phyloP scores from a whole-genome alignment of 2,329 filamentous ascomycete genomes.

The Hymenoscyphus infarciens region DNA sequence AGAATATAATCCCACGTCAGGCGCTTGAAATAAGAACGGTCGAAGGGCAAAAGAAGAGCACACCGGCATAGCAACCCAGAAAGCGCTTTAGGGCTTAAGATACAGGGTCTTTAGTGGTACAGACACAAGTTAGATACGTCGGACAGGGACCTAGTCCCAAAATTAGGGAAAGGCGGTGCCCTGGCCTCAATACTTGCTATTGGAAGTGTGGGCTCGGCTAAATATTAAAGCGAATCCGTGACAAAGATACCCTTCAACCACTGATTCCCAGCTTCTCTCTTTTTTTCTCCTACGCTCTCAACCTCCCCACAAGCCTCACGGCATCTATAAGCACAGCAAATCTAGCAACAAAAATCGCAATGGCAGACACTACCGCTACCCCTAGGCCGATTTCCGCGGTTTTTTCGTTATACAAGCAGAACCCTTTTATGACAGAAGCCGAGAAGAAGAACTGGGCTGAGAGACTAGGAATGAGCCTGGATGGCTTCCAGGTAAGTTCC shows the following conservation, averaged over 20 bases:
- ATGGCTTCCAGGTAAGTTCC: neutral
- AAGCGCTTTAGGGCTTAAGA: neutral
- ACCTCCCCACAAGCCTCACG: neutral
- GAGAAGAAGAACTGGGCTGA: neutral
- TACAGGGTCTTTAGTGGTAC: neutral
- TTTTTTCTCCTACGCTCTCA: neutral
- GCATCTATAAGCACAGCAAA: too few species aligned
- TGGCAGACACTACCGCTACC: neutral
- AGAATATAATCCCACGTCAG: too few species aligned
- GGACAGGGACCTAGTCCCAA: neutral
- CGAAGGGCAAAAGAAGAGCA: too few species aligned
- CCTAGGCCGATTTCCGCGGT: neutral
- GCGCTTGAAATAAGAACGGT: too few species aligned
- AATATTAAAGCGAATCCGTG: neutral
- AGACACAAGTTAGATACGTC: too few species aligned
- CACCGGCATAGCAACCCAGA: too few species aligned
- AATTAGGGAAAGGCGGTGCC: neutral
- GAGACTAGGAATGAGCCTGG: neutral
- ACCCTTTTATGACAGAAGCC: neutral
- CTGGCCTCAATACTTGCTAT: too few species aligned
- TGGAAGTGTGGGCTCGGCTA: neutral
- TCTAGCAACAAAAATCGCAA: neutral
- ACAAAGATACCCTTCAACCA: neutral
- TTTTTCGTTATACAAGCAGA: neutral
- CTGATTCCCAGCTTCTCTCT: neutral